Evolutionary conservation across 2,329 filamentous ascomycete species (phyloP), one percentile per base, ranked within the genome.

Genomic region (Fusarium fracticaudum): DNA sequence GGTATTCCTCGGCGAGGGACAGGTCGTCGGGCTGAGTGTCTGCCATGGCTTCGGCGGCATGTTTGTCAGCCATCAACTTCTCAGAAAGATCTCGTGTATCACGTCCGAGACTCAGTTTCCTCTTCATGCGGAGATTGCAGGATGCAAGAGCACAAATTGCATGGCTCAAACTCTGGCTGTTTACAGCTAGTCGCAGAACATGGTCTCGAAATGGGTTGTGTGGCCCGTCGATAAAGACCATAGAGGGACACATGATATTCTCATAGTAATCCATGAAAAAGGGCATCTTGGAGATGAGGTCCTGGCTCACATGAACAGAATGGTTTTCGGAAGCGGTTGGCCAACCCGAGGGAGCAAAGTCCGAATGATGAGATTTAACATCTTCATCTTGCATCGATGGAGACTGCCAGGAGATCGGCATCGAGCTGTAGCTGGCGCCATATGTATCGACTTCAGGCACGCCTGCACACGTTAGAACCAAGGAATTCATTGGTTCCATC

Each of bases 251-350:
- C 85, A 98, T 95, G 79, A 94, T 93, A 82, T 94, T 95, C 80
- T 95, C 92, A 83, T 97, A 98, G 83, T 98, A 98, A 80, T 97
- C 93, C 86, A 98, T 92, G 80, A 98, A 92, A 83, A 93, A 97
- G 74, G 93, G 92, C 85, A 97, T 92, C 79, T 94, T 93, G 67
- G 92, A 90, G 69, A 94, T 91, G 77, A 94, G 85, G 82, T 92
- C 85, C 80, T 89, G 80, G 87, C 86, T 87, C 85, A 89, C 84
- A 79, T 87, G 88, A 73, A 86, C 79, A 55, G 83, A 77, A 45
- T 85, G 85, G 44, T 82, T 81, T 62, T 87, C 86, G 72, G 86
- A 83, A 37, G 84, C 80, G 20, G 81, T 80, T 14, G 86, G 86
- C 85, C 88, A 88, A 77, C 83, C 85, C 78, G 83, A 85, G 79